Base-by-base conservation (phyloP, 2,329 filamentous ascomycete species). In the Dryadomyces quercus-mongolicae region DNA sequence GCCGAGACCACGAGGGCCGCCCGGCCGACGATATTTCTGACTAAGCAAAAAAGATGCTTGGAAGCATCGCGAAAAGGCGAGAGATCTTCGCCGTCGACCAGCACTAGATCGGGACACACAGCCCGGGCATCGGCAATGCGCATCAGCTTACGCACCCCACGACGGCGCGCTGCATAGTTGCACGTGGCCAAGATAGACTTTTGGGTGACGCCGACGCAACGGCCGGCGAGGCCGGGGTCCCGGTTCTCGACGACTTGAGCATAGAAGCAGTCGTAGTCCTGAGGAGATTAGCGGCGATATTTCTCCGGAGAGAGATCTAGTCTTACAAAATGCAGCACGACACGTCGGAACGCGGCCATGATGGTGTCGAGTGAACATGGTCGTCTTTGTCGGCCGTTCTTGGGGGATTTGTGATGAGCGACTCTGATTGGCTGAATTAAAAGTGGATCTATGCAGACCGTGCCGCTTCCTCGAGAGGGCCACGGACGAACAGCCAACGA, bases 251-350 rank as follows among this genome's bases (percentile, higher is more conserved):
- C 85, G 9, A 93, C 90, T 51, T 89, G 88, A 21, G 91, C 91
- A 67, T 97, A 97, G 74, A 97, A 97, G 72, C 88, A 95, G 71
- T 92, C 88, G 66, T 90, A 88, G 68, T 88, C 82, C 71, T 95
- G 91, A 68, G 95, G 88, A 58, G 88, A 58, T 94, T 71, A 64
- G 94, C 85, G 7, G 16, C 21, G n/a, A n/a, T n/a, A n/a, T n/a
- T n/a, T n/a, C n/a, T n/a, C 31, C 9, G 16, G 25, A 6, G 20
- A 12, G 12, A 36, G 38, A 1, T 22, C 6, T 16, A 45, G 49
- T 15, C 50, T 34, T 21, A 52, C 50, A 52, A 52, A 52, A 20
- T 52, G 50, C 22, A 52, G 42, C 15, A 52, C 31, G 6, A 52
- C 49, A 8, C 49, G 49, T 31, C 25, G 25, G 25, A 31, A 31